Evolutionary conservation across 202 grass and related monocot species (phyloP), one percentile per base, ranked within the genome.

Genomic region (Panicum virgatum): DNA sequence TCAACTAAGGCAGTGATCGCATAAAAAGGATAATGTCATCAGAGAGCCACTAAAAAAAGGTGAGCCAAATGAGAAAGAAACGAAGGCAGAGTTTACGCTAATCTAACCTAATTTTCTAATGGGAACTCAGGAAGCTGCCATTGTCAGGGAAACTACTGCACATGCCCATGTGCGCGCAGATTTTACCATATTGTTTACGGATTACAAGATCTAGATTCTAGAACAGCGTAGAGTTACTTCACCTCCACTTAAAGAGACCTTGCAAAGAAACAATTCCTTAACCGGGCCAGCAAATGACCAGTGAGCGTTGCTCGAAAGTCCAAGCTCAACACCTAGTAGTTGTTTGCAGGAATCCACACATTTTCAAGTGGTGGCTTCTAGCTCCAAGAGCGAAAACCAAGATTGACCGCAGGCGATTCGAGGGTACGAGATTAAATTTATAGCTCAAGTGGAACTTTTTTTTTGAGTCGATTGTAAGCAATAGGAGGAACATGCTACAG

Each of bases 121-220:
- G 32, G 63, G 56, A 67, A 52, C 32, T 62, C 32, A 1, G 7
- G 71, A 85, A 68, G 77, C 54, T 56, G 9, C 67, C 63, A 68
- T 54, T 65, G 72, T 18, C 75, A 67, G 57, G 68, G 85, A 89
- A 81, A 81, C 57, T 85, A 53, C 64, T 34, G 83, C 72, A 85
- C 67, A 79, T 89, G 83, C 68, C 56, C 84, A 57, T 82, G 71
- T 73, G 81, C 29, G 9, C 3, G 19, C 62, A 36, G 77, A 87
- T 81, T 91, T 46, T 47, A 78, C 75, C 3, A 1, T 40, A 76
- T 96, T 91, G 80, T 91, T 97, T 89, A 91, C 84, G 34, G 51
- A 65, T 65, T 66, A 69, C 90, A 87, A 93, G 88, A 83, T 78
- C 79, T 93, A 66, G 88, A 89, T 81, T 71, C 62, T 93, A 66